These are phyloP conservation scores for Albophoma yamanashiensis DNA, from an alignment of 2,329 filamentous ascomycete genomes.

Conservation along the genomic window DNA sequence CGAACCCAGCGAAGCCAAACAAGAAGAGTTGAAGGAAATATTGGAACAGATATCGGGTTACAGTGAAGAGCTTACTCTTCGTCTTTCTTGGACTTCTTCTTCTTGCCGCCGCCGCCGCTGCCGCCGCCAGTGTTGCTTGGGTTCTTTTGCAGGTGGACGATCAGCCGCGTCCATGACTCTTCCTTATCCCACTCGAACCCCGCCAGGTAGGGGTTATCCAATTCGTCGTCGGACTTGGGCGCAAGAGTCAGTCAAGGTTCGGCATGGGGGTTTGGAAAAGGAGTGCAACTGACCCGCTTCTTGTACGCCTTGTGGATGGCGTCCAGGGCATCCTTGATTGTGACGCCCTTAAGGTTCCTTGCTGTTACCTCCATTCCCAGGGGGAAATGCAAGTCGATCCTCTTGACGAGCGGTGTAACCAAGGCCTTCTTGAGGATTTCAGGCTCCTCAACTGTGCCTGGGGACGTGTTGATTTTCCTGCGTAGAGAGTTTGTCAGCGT, in stretches of 20 bases:
- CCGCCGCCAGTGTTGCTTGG: constrained; percentile 39
- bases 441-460: constrained; percentile 68
- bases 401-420: constrained; percentile 76
- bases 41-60: constrained; percentile 27
- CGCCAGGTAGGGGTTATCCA: constrained; percentile 76
- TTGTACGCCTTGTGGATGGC: constrained; percentile 95
- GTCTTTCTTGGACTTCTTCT: constrained; percentile 61
- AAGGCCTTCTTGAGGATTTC: constrained; percentile 74
- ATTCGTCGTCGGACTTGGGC: constrained; percentile 73
- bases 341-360: constrained; percentile 87
- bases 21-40: constrained; percentile 25
- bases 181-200: constrained; percentile 97
- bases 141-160: constrained; percentile 75
- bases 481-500: not conserved
- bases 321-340: constrained; percentile 92
- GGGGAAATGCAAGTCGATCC: constrained; percentile 87
- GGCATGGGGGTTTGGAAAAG: not conserved
- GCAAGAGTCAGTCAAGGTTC: not conserved
- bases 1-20: constrained; percentile 27
- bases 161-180: constrained; percentile 76
- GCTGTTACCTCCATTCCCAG: constrained; percentile 80
- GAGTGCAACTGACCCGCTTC: constrained; percentile 63
- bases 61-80: constrained; percentile 23
- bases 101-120: constrained; percentile 45
- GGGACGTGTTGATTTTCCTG: constrained; percentile 92